These are phyloP conservation scores for Saccharomyces pastorianus DNA, from an alignment of 1,139 yeast genomes.

Conservation along the genomic window DNA sequence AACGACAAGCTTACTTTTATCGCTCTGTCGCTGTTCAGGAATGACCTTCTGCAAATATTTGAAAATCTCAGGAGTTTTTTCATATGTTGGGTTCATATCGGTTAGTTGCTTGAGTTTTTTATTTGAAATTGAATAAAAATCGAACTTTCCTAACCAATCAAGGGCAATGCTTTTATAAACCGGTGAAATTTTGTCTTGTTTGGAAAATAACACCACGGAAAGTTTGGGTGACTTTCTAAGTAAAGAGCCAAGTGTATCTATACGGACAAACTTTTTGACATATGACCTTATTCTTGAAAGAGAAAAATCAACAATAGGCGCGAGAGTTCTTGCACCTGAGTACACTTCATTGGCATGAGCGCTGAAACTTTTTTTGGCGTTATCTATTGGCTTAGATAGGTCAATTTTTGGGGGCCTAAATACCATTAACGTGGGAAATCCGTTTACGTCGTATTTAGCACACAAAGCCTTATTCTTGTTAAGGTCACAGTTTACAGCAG, in stretches of 20 bases:
- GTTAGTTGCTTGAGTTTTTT: conserved; percentile 5
- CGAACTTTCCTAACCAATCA: conserved; percentile 50
- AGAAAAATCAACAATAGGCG: conserved; percentile 51
- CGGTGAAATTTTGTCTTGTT: conserved; percentile 46
- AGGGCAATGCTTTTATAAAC: conserved; percentile 65
- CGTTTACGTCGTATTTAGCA: conserved; percentile 54
- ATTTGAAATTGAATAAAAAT: conserved; percentile 31
- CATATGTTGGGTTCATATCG: background rate
- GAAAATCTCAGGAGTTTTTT: background rate
- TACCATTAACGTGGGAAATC: conserved; percentile 75
- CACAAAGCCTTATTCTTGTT: conserved; percentile 61
- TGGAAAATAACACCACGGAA: conserved; percentile 39
- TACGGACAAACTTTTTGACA: conserved; percentile 45
- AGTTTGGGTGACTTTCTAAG: conserved; percentile 27
- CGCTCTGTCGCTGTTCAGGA: conserved; percentile 6
- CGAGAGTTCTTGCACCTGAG: conserved; percentile 58
- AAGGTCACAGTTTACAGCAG: conserved; percentile 80
- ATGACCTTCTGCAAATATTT: background rate
- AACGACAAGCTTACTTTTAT: conserved; percentile 16
- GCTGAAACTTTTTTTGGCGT: conserved; percentile 13
- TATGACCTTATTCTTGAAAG: conserved; percentile 63
- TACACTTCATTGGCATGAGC: conserved; percentile 59
- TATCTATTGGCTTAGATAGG: conserved; percentile 10
- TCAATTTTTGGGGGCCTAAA: conserved; percentile 72
- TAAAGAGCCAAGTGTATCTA: conserved; percentile 26